Evolutionary conservation across 768 basidiomycete species (phyloP).

Genomic region (Dioszegia hungarica): DNA sequence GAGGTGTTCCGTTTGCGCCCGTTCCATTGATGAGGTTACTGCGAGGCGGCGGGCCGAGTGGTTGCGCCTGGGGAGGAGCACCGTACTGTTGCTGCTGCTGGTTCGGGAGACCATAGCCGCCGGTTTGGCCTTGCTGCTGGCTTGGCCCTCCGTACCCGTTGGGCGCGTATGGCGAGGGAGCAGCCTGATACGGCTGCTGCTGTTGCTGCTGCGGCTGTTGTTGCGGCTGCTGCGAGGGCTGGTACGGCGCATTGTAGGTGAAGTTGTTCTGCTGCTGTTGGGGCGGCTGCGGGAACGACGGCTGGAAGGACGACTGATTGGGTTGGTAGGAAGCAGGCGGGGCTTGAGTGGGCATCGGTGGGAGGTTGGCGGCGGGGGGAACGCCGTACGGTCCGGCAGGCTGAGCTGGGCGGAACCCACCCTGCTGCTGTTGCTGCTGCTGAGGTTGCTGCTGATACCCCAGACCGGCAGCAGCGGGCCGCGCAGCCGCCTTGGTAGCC

Average conservation of each 20-base stretch:
- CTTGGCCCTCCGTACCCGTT: slow-evolving; percentile 11
- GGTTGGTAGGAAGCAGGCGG: slow-evolving; percentile 4
- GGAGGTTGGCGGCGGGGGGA: slow-evolving; percentile 1
- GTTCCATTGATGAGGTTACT: slow-evolving; percentile 53
- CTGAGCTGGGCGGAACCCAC: neutral
- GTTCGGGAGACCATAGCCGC: slow-evolving; percentile 22
- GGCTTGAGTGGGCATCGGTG: neutral
- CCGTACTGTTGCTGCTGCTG: slow-evolving; percentile 12
- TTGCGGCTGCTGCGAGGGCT: slow-evolving; percentile 6
- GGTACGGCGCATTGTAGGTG: slow-evolving; percentile 1
- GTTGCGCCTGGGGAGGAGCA: slow-evolving; percentile 3
- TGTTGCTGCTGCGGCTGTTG: neutral
- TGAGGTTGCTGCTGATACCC: neutral
- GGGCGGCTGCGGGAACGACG: neutral
- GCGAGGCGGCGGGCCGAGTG: slow-evolving; percentile 43
- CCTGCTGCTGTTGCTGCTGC: slow-evolving; percentile 1
- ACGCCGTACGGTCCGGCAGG: neutral
- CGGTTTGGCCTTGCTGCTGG: slow-evolving; percentile 16
- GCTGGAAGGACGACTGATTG: slow-evolving; percentile 2
- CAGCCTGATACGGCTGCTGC: neutral
- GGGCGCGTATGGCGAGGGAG: slow-evolving; percentile 18
- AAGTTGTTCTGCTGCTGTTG: slow-evolving; percentile 3
- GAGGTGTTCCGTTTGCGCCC: slow-evolving; percentile 48
- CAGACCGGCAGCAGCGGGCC: neutral
- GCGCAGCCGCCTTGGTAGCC: neutral